These are phyloP conservation scores for Triticum urartu DNA, from an alignment of 176 grass and related monocot genomes.

Conservation along the genomic window DNA sequence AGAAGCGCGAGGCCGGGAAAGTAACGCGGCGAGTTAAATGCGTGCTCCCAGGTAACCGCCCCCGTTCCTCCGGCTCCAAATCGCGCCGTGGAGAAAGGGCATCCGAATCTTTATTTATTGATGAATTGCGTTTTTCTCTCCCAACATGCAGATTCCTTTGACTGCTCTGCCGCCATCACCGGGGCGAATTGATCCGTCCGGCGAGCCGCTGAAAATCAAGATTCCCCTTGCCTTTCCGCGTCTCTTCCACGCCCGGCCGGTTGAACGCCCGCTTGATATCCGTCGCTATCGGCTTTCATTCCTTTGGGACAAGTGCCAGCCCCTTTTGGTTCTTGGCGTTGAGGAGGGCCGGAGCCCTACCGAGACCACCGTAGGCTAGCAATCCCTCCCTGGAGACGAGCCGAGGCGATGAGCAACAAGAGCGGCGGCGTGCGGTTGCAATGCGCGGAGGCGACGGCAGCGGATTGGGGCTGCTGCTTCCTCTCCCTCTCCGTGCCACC, in stretches of 20 bases:
- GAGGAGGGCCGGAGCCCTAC: background rate
- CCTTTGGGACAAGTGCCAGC: background rate
- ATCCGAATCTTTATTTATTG: background rate
- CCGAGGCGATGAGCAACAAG: conserved; percentile 31
- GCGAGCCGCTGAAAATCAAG: conserved; percentile 17
- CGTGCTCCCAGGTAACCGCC: background rate
- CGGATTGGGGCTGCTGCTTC: conserved; percentile 45
- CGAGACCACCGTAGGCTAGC: background rate
- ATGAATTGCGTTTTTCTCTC: background rate
- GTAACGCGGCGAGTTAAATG: background rate
- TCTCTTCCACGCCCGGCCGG: conserved; percentile 39
- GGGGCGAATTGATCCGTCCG: conserved; percentile 8
- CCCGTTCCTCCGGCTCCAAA: background rate
- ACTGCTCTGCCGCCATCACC: conserved; percentile 1
- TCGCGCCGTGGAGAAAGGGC: conserved; percentile 10
- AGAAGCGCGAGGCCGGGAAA: background rate
- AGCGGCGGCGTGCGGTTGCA: conserved; percentile 25
- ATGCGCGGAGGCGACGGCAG: conserved; percentile 25
- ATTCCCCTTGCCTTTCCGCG: conserved; percentile 34
- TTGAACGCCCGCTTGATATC: conserved; percentile 17
- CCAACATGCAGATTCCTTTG: conserved; percentile 26
- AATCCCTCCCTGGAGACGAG: background rate
- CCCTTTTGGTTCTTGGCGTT: background rate
- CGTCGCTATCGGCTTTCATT: conserved; percentile 1
- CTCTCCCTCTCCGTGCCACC: conserved; percentile 20